Evolutionary conservation across 2,329 filamentous ascomycete genomes (phyloP), one percentile per base, ranked within the genome.

Genomic region (Colletotrichum godetiae): DNA sequence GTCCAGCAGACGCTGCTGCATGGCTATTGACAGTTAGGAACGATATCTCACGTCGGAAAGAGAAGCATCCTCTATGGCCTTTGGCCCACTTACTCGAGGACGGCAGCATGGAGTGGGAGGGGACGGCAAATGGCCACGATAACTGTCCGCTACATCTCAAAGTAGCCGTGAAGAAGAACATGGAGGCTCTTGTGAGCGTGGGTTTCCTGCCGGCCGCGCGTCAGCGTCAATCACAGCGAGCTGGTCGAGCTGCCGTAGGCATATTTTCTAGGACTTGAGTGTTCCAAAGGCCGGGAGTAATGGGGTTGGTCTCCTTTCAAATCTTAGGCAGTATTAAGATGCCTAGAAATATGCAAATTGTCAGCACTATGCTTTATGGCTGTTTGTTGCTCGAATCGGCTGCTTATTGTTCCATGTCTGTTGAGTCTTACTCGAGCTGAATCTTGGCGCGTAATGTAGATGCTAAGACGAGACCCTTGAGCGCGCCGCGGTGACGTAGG

Each of bases 61-160:
- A 58, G 3, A 31, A 46, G 13, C 69, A 72, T 52, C 65, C 69
- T 2, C 35, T 72, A 2, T 72, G 69, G 69, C 69, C 69, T 3
- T n/a, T 72, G 5, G 65, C 69, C 11, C 69, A 72, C 27, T 1
- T 72, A 2, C 58, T 72, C 3, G 65, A 72, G 5, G 52, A 62
- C 5, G 57, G 29, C 11, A 57, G 57, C 5, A 53, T 69, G 65
- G n/a, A 33, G 12, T 68, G 65, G 58, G 35, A 52, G 5, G 10
- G 37, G 5, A 7, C n/a, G 6, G 15, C 29, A 13, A 7, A 27
- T 2, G 24, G 31, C 7, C 31, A 7, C 3, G 12, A 22, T 11
- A 55, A 67, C 2, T 37, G 64, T 0, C 35, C 58, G 1, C 1
- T 72, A 15, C 57, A 24, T 4, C 69, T 72, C 35, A 72, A 63